phyloP scores from a whole-genome alignment of 106 monocot genomes.

The Allium fistulosum region DNA sequence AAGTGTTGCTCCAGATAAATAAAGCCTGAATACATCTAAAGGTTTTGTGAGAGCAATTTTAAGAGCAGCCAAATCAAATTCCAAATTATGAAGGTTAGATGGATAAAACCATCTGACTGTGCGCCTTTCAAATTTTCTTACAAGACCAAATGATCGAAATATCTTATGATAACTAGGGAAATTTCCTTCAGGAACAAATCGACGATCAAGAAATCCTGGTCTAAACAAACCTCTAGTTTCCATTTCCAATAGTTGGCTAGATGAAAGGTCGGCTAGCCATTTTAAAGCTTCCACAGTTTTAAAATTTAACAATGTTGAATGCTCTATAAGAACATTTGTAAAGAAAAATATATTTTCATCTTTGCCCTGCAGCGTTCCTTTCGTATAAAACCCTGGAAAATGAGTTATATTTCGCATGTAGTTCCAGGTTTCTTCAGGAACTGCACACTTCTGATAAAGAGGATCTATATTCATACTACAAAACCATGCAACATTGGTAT shows the following conservation, averaged over 20 bases:
- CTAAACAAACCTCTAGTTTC: constrained; percentile 67
- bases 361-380: constrained; percentile 52
- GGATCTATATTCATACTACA: constrained; percentile 86
- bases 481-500: constrained; percentile 93
- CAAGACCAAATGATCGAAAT: constrained; percentile 88
- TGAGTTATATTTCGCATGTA: constrained; percentile 47
- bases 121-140: constrained; percentile 50
- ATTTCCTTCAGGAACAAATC: constrained; percentile 7
- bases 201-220: constrained; percentile 30
- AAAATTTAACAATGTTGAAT: constrained; percentile 46
- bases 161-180: constrained; percentile 53
- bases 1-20: constrained; percentile 82
- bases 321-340: constrained; percentile 59
- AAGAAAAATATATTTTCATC: constrained; percentile 81
- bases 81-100: constrained; percentile 67
- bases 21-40: constrained; percentile 52
- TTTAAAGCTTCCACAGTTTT: constrained; percentile 68
- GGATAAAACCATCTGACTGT: constrained; percentile 70
- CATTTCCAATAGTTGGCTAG: constrained; percentile 53
- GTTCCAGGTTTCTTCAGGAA: constrained; percentile 76
- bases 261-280: constrained; percentile 72
- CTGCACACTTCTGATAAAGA: constrained; percentile 53
- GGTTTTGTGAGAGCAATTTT: constrained; percentile 73
- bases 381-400: constrained; percentile 87
- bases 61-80: constrained; percentile 76